phyloP scores from a whole-genome alignment of 805 yeast species.

The Debaryomyces castellii region DNA sequence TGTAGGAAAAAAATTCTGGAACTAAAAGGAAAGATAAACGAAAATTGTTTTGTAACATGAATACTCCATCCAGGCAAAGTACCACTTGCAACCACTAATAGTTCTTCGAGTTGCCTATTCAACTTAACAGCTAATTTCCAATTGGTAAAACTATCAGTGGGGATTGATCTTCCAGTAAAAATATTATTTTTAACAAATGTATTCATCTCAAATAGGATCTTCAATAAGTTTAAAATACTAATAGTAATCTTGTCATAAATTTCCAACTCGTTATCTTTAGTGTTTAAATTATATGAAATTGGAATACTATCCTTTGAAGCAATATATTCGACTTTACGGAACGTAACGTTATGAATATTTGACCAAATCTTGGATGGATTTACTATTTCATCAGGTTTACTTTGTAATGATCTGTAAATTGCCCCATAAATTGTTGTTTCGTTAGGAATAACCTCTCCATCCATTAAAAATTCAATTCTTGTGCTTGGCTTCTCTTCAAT shows the following conservation, averaged over 20 bases:
- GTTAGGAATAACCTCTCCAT: conserved; percentile 57
- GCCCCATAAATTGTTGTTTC: conserved; percentile 80
- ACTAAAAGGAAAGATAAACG: conserved; percentile 83
- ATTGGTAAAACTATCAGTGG: conserved; percentile 52
- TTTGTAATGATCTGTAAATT: conserved; percentile 50
- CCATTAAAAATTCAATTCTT: conserved; percentile 54
- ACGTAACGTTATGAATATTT: conserved; percentile 51
- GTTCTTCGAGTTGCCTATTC: conserved; percentile 85
- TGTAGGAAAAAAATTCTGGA: conserved; percentile 76
- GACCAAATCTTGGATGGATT: conserved; percentile 59
- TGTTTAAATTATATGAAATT: conserved; percentile 8
- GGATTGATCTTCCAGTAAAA: conserved; percentile 18
- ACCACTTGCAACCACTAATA: conserved; percentile 82
- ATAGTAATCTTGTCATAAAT: conserved; percentile 29
- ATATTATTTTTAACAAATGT: conserved; percentile 17
- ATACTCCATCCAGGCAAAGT: conserved; percentile 84
- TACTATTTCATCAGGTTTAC: conserved; percentile 35
- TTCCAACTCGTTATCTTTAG: conserved; percentile 18
- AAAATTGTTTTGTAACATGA: conserved; percentile 66
- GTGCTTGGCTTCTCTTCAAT: conserved; percentile 6
- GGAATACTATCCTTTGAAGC: conserved; percentile 10
- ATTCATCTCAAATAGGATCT: conserved; percentile 44
- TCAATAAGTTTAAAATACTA: conserved; percentile 48
- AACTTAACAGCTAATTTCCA: conserved; percentile 84
- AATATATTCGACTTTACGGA: conserved; percentile 34